Percentiles rank a stretch among this genome's conserved stretches.
These are phyloP conservation scores for Candida germanica DNA, from an alignment of 805 yeast species.

Conservation along the genomic window DNA sequence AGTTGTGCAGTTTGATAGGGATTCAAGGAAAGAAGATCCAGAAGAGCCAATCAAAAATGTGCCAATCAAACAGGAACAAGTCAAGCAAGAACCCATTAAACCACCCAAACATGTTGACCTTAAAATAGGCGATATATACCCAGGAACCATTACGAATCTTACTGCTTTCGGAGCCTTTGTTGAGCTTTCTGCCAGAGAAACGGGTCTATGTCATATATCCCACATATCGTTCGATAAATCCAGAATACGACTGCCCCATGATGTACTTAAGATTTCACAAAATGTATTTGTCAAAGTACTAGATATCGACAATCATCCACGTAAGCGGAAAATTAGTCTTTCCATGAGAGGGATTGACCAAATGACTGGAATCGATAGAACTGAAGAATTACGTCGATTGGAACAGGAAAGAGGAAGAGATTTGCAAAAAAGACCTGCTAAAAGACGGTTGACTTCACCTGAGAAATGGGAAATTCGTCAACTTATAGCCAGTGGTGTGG, in stretches of 20 bases:
- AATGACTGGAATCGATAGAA: constrained; percentile 48
- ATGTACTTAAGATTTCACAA: constrained; percentile 54
- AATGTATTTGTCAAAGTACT: constrained; percentile 62
- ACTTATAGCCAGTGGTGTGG: constrained; percentile 74
- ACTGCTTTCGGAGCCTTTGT: constrained; percentile 80
- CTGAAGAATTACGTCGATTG: constrained; percentile 16
- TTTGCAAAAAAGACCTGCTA: constrained; percentile 19
- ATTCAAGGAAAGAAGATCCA: constrained; percentile 8
- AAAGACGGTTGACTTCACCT: constrained; percentile 65
- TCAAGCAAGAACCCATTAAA: background rate
- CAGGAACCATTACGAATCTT: constrained; percentile 59
- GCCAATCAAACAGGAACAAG: background rate
- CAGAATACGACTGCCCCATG: constrained; percentile 58
- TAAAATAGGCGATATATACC: constrained; percentile 46
- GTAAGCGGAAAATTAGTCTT: constrained; percentile 44
- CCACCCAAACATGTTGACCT: constrained; percentile 17
- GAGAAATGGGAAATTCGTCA: constrained; percentile 91
- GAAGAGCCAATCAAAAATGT: background rate
- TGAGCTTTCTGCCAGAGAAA: constrained; percentile 34
- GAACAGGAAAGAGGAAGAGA: constrained; percentile 10
- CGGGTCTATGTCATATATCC: constrained; percentile 78
- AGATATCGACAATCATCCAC: constrained; percentile 35
- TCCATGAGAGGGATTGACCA: constrained; percentile 76
- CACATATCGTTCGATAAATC: constrained; percentile 46
- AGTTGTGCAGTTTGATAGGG: constrained; percentile 10